These are phyloP conservation scores for Lentinula sp. DNA, from an alignment of 768 basidiomycete genomes.

Conservation along the genomic window DNA sequence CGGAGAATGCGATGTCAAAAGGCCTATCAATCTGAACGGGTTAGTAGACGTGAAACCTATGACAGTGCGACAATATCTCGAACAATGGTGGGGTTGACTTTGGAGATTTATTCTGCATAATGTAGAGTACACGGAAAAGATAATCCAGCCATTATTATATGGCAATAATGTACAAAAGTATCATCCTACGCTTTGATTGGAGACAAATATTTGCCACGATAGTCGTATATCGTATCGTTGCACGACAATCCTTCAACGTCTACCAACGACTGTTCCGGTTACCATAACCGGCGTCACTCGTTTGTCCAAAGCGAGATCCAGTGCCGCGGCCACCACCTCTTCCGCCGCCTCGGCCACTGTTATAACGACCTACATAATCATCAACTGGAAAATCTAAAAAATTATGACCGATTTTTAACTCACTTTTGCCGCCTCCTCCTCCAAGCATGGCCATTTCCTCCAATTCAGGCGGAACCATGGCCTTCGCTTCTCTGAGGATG, in stretches of 20 bases:
- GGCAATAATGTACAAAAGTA: too few species aligned
- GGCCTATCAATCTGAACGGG: not conserved
- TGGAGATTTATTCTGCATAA: too few species aligned
- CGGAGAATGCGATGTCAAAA: not conserved
- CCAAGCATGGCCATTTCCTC: constrained; percentile 35
- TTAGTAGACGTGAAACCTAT: constrained; percentile 1
- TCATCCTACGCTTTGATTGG: too few species aligned
- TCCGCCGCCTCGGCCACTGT: constrained; percentile 2
- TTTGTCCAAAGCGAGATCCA: not conserved
- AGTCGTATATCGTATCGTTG: too few species aligned
- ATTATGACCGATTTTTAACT: not conserved
- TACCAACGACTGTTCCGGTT: constrained; percentile 4
- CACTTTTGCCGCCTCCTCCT: constrained; percentile 5
- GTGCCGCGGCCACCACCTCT: constrained; percentile 1
- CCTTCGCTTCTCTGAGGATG: constrained; percentile 85
- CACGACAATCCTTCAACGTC: not conserved
- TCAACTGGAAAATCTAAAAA: not conserved
- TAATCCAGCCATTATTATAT: too few species aligned
- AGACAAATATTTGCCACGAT: too few species aligned
- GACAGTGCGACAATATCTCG: not conserved
- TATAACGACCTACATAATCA: not conserved
- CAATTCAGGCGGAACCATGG: constrained; percentile 78
- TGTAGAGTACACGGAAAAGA: too few species aligned
- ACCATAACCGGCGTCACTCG: not conserved
- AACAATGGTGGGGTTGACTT: constrained; percentile 1